These are phyloP conservation scores for Geosiphon pyriformis DNA, from an alignment of 192 early-diverging fungal genomes.

Conservation along the genomic window DNA sequence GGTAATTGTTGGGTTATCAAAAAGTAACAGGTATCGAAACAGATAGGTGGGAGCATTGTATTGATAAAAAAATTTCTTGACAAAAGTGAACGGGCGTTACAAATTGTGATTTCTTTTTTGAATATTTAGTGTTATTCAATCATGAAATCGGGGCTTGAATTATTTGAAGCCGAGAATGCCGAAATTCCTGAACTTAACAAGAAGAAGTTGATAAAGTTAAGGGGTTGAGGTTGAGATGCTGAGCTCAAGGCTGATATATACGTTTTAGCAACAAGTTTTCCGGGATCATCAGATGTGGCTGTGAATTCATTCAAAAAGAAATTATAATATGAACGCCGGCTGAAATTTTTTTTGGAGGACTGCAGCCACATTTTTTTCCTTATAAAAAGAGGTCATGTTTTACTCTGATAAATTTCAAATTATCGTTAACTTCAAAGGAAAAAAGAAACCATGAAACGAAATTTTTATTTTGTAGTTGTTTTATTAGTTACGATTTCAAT, in stretches of 20 bases:
- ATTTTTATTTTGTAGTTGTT: conserved; percentile 1
- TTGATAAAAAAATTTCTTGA: too few species aligned
- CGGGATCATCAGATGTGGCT: too few species aligned
- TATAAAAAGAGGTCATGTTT: neutral
- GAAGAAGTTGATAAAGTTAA: too few species aligned
- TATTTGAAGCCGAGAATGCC: too few species aligned
- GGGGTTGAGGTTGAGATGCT: neutral
- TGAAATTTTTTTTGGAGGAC: neutral
- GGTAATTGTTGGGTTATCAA: conserved; percentile 16
- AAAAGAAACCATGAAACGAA: neutral
- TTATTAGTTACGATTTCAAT: conserved; percentile 10
- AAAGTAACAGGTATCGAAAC: too few species aligned
- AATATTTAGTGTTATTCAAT: too few species aligned
- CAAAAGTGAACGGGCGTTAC: too few species aligned
- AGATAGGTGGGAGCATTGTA: too few species aligned
- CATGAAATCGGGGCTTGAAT: too few species aligned
- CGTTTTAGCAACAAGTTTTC: too few species aligned
- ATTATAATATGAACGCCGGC: neutral
- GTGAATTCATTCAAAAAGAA: too few species aligned
- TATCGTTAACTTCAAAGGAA: conserved; percentile 2
- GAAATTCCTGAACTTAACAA: neutral
- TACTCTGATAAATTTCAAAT: conserved; percentile 2
- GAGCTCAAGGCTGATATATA: neutral
- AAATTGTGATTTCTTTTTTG: too few species aligned
- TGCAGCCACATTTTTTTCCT: neutral